These are phyloP conservation scores for Infundibulicybe gibba DNA, from an alignment of 768 basidiomycete species.

Conservation along the genomic window DNA sequence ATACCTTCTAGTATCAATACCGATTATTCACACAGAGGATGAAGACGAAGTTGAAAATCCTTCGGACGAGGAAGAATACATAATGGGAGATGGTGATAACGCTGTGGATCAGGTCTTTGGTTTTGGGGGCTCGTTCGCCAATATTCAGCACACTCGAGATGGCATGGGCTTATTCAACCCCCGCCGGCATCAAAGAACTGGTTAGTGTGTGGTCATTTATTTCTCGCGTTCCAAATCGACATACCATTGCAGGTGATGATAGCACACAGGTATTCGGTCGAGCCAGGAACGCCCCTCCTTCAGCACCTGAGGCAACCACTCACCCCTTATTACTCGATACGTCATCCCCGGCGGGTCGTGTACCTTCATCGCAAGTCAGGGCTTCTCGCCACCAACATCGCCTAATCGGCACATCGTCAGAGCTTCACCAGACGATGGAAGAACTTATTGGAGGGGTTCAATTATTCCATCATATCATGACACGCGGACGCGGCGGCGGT, in stretches of 20 bases:
- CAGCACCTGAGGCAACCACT: conserved; percentile 66
- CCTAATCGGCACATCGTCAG: conserved; percentile 45
- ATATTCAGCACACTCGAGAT: conserved; percentile 36
- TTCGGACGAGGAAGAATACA: conserved; percentile 67
- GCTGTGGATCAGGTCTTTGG: conserved; percentile 50
- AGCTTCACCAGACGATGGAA: conserved; percentile 75
- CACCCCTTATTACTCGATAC: conserved; percentile 82
- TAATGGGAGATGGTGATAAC: conserved; percentile 28
- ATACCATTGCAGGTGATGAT: conserved; percentile 39
- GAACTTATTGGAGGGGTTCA: conserved; percentile 80
- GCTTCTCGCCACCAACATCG: conserved; percentile 54
- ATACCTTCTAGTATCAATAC: conserved; percentile 37
- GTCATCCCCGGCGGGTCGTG: conserved; percentile 39
- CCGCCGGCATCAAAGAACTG: conserved; percentile 48
- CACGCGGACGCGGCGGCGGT: conserved; percentile 49
- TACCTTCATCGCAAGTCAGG: conserved; percentile 41
- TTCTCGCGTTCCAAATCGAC: conserved; percentile 7
- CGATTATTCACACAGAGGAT: conserved; percentile 59
- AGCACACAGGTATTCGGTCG: conserved; percentile 64
- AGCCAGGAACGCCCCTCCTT: conserved; percentile 42
- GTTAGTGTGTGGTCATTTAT: conserved; percentile 25
- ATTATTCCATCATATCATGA: conserved; percentile 79
- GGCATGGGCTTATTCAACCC: conserved; percentile 46
- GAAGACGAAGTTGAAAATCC: conserved; percentile 57
- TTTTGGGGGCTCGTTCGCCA: conserved; percentile 50